A percentile compares a stretch with the other conserved stretches of the same genome.
Evolutionary conservation across 768 basidiomycete genomes (phyloP).

Genomic region (Brasilioporus rufonigricans): DNA sequence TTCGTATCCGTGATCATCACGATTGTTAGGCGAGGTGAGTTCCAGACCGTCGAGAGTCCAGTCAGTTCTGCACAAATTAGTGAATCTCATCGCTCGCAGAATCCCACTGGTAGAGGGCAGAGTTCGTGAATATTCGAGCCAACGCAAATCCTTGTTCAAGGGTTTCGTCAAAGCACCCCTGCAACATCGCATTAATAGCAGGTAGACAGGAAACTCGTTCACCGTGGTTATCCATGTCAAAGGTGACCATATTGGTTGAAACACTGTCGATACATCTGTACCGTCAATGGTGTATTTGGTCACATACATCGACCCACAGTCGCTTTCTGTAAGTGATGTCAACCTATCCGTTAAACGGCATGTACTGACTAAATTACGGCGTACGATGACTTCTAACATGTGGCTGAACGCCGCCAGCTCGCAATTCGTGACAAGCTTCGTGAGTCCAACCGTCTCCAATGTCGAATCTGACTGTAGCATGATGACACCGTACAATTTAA

Average conservation of each 20-base stretch:
- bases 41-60: too few relatives aligned
- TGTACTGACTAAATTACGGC: conserved; percentile 30
- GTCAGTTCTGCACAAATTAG: too few relatives aligned
- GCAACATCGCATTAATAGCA: conserved; percentile 9
- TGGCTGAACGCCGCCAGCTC: conserved; percentile 37
- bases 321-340: conserved; percentile 30
- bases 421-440: conserved; percentile 31
- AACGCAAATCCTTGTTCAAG: too few relatives aligned
- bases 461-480: conserved; percentile 40
- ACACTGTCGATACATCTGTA: conserved; percentile 32
- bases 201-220: conserved; percentile 14
- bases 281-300: conserved; percentile 34
- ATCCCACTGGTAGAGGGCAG: too few relatives aligned
- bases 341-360: conserved; percentile 33
- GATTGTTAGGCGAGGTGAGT: too few relatives aligned
- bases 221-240: background rate
- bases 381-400: conserved; percentile 28
- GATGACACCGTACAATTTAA: conserved; percentile 41
- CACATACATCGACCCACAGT: conserved; percentile 28
- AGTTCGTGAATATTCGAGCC: too few relatives aligned
- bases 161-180: too few relatives aligned
- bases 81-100: too few relatives aligned
- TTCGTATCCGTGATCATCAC: too few relatives aligned
- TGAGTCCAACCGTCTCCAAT: conserved; percentile 30
- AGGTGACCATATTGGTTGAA: conserved; percentile 20